A percentile compares a stretch with the other conserved stretches of the same genome.
Evolutionary conservation across 2,329 filamentous ascomycete genomes (phyloP).

Genomic region (Chaetomium globosum): DNA sequence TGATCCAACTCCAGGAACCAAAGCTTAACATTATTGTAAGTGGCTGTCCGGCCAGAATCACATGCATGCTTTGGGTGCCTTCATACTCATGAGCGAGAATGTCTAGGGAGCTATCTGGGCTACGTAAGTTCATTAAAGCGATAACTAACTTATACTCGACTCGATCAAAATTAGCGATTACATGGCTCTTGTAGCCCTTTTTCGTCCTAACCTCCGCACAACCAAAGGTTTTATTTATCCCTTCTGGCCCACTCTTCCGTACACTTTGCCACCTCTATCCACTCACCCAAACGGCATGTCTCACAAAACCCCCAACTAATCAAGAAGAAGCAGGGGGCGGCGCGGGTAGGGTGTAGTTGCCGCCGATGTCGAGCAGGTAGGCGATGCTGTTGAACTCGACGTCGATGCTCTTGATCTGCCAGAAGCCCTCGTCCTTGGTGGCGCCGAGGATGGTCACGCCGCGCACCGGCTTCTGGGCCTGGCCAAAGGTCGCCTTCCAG

Average conservation of each 20-base stretch:
- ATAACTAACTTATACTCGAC: background rate
- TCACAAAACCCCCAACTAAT: too few relatives aligned
- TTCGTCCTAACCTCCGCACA: background rate
- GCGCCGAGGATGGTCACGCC: slow-evolving; percentile 41
- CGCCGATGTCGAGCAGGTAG: slow-evolving; percentile 38
- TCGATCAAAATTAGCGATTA: background rate
- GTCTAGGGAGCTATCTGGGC: background rate
- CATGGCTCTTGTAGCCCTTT: background rate
- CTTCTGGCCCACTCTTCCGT: too few relatives aligned
- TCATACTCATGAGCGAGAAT: background rate
- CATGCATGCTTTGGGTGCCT: too few relatives aligned
- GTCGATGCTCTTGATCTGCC: slow-evolving; percentile 40
- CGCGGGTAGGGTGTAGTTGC: slow-evolving; percentile 26
- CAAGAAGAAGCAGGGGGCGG: background rate
- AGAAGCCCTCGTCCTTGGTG: slow-evolving; percentile 33
- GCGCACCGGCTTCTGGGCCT: slow-evolving; percentile 35
- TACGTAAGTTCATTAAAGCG: slow-evolving; percentile 2
- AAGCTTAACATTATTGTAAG: too few relatives aligned
- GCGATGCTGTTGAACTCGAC: slow-evolving; percentile 44
- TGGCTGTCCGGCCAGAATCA: too few relatives aligned
- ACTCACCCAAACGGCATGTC: background rate
- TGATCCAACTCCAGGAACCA: too few relatives aligned
- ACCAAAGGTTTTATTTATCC: background rate
- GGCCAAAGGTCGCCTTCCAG: slow-evolving; percentile 40
- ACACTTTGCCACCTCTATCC: background rate